Percentiles rank a stretch among this genome's conserved stretches.
These are phyloP conservation scores for Yamadazyma tumulicola DNA, from an alignment of 805 yeast species.

Conservation along the genomic window DNA sequence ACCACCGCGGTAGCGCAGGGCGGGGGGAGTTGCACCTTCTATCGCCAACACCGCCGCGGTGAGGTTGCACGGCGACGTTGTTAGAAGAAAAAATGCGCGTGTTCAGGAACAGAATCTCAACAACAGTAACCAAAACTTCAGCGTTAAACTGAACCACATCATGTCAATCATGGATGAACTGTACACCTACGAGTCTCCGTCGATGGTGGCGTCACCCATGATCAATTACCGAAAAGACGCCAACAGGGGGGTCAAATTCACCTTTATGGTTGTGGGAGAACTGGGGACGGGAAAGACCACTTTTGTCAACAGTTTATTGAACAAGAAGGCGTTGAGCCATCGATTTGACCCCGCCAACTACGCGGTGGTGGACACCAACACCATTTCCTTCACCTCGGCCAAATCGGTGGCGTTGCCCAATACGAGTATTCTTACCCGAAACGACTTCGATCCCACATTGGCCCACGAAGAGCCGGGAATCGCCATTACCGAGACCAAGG, in stretches of 20 bases:
- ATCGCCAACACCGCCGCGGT: too few relatives aligned
- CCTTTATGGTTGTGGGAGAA: slow-evolving; percentile 69
- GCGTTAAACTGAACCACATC: too few relatives aligned
- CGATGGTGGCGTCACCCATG: slow-evolving; percentile 35
- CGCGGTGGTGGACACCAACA: slow-evolving; percentile 37
- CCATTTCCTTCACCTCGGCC: slow-evolving; percentile 56
- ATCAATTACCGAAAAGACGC: slow-evolving; percentile 60
- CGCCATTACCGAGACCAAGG: slow-evolving; percentile 63
- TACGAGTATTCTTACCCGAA: slow-evolving; percentile 53
- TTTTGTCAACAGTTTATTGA: slow-evolving; percentile 64
- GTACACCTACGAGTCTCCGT: slow-evolving; percentile 25
- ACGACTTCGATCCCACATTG: slow-evolving; percentile 57
- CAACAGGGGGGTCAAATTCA: slow-evolving; percentile 70
- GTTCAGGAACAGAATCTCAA: too few relatives aligned
- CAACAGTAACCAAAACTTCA: too few relatives aligned
- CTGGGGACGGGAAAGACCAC: slow-evolving; percentile 79
- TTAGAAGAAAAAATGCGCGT: too few relatives aligned
- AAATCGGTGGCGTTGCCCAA: slow-evolving; percentile 51
- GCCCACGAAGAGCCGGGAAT: slow-evolving; percentile 71
- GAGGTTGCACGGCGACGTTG: too few relatives aligned
- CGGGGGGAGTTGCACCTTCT: too few relatives aligned
- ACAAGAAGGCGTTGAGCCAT: slow-evolving; percentile 59
- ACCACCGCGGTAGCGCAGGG: too few relatives aligned
- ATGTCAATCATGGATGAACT: slow-evolving; percentile 19
- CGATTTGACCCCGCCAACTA: slow-evolving; percentile 38